Percentiles rank a stretch among this genome's conserved stretches.
Evolutionary conservation across 495 filamentous ascomycete species (phyloP).

Genomic region (Niebla homalea): DNA sequence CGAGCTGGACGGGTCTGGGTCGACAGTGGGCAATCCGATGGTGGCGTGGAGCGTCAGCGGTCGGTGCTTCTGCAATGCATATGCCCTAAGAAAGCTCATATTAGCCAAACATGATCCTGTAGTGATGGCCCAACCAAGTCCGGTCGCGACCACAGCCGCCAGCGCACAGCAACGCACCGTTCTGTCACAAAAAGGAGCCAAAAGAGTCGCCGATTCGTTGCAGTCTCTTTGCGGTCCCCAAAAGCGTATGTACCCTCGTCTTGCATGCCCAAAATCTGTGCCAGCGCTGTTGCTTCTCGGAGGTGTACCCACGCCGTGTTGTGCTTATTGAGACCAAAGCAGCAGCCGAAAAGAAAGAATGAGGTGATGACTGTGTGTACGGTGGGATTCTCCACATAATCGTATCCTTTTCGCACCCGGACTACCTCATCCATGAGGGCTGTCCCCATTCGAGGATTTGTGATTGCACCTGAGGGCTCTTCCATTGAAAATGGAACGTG

Average conservation of each 20-base stretch:
- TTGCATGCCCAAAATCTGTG: constrained; percentile 45
- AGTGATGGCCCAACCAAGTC: no score
- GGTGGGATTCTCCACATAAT: constrained; percentile 57
- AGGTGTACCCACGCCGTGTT: constrained; percentile 49
- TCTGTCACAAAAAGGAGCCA: constrained; percentile 53
- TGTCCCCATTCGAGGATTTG: constrained; percentile 38
- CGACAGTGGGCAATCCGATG: constrained; percentile 47
- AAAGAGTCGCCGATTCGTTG: constrained; percentile 44
- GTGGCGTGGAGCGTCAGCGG: constrained; percentile 57
- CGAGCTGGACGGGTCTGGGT: constrained; percentile 29
- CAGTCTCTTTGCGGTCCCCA: constrained; percentile 31
- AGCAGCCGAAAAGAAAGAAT: constrained; percentile 67
- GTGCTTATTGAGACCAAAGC: constrained; percentile 49
- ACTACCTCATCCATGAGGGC: constrained; percentile 59
- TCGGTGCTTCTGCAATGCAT: constrained; percentile 64
- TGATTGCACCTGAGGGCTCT: constrained; percentile 36
- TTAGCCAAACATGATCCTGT: constrained; percentile 1
- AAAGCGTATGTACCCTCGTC: constrained; percentile 39
- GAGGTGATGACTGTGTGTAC: constrained; percentile 60
- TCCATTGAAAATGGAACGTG: constrained; percentile 41
- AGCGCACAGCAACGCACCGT: constrained; percentile 23
- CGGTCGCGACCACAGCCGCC: no score
- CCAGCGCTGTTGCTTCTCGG: constrained; percentile 46
- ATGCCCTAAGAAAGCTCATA: constrained; percentile 34
- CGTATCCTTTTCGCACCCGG: constrained; percentile 58